phyloP scores from a whole-genome alignment of 2,329 filamentous ascomycete genomes.

The Aspergillus pseudotamarii region DNA sequence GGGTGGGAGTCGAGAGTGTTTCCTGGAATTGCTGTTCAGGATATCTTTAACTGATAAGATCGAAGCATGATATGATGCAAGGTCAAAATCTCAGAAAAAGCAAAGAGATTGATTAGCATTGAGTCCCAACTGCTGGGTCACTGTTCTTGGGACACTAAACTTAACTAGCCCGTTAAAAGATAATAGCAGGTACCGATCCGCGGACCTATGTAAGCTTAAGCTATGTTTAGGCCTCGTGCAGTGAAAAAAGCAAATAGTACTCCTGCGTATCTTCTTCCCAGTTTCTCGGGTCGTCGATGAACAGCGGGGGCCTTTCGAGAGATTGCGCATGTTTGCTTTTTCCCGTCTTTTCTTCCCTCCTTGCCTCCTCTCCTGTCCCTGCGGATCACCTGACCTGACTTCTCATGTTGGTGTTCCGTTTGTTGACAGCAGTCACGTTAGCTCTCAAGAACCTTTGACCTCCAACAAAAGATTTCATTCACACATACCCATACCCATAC shows the following conservation, averaged over 20 bases:
- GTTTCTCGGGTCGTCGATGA: constrained; percentile 17
- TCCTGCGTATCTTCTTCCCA: constrained; percentile 16
- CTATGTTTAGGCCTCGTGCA: constrained; percentile 27
- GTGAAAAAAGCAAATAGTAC: constrained; percentile 11
- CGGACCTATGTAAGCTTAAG: constrained; percentile 28
- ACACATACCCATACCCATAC: neutral
- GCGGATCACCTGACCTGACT: constrained; percentile 12
- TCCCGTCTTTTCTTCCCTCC: neutral
- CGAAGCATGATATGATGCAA: constrained; percentile 18
- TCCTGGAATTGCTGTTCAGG: neutral
- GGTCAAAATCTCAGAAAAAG: constrained; percentile 18
- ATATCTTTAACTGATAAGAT: constrained; percentile 14
- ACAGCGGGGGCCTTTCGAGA: constrained; percentile 10
- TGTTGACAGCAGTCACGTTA: constrained; percentile 1
- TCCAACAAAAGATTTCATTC: neutral
- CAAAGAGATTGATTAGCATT: constrained; percentile 15
- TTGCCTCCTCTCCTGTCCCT: neutral
- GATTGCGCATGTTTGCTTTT: constrained; percentile 12
- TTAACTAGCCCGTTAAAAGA: constrained; percentile 10
- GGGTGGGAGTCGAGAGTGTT: neutral
- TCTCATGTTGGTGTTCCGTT: neutral
- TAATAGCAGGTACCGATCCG: constrained; percentile 17
- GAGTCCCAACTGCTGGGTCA: constrained; percentile 8
- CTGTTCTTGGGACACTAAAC: constrained; percentile 14
- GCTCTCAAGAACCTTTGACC: neutral